Evolutionary conservation across 1,284 basidiomycete species (phyloP), one percentile per base, ranked within the genome.

Genomic region (Sporisorium reilianum): DNA sequence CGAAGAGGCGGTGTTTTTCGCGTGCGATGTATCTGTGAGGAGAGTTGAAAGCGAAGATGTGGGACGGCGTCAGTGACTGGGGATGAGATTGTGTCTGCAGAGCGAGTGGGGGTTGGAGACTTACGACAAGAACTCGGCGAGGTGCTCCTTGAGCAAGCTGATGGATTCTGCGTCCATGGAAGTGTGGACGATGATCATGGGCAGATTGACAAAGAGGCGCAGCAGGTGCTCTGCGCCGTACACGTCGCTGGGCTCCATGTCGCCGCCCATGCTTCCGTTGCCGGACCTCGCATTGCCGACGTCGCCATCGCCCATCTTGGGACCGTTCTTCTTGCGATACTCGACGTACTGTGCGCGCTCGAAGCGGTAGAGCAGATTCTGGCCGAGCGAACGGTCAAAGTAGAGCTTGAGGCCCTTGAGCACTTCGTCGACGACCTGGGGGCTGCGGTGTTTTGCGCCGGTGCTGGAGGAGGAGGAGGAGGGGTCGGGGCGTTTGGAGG

Each of bases 151-250:
- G 16, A 99, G 89, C 14, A 97, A 87, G 34, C 86, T 87, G 26
- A 96, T 90, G 12, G 92, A 92, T 80, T 97, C 95, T 1, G 89
- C 87, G 80, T 99, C 95, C 89, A 98, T 92, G n/a, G 89, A 91
- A 16, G 95, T 96, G 77, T 90, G 91, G 2, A 92, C 90, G 48
- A 98, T 91, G 89, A 97, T 95, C 89, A 86, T 83, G 20, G 86
- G 87, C 60, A 88, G 85, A 75, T 88, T 89, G 68, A 89, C 89
- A 73, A 99, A 88, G 88, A 99, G 91, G 55, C 96, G 88, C 64
- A 98, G 85, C 16, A 99, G 85, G 85, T 99, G 96, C 84, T 99
- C 96, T 5, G 93, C 94, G 0, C 96, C 97, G 80, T 99, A 99
- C 20, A 97, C 89, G 56, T 90, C 88, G 83, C 93, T 94, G 89